Evolutionary conservation across 768 basidiomycete genomes (phyloP).

Genomic region (Mycena belliarum): DNA sequence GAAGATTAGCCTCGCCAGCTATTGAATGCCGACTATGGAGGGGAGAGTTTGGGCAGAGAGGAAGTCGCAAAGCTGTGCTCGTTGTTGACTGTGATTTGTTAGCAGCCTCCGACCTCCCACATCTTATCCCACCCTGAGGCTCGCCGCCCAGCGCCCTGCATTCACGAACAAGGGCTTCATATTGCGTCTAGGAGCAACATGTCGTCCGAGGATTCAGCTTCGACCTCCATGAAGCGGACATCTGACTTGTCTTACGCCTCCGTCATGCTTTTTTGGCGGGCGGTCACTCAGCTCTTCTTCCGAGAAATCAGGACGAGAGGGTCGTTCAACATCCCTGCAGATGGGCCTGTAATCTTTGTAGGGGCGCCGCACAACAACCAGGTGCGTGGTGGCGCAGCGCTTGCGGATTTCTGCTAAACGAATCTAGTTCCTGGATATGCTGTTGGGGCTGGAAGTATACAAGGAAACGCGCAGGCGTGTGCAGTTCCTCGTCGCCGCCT

Average conservation of each 20-base stretch:
- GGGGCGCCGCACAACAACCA: conserved; percentile 93
- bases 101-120: no score
- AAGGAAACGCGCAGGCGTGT: conserved; percentile 81
- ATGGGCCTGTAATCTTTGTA: conserved; percentile 91
- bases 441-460: conserved; percentile 83
- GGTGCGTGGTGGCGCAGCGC: conserved; percentile 38
- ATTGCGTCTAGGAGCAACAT: not conserved
- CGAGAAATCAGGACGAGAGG: conserved; percentile 92
- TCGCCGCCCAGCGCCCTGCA: no score
- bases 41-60: no score
- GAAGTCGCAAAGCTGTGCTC: no score
- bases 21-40: no score
- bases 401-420: conserved; percentile 6
- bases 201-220: not conserved
- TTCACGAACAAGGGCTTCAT: not conserved
- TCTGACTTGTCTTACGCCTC: conserved; percentile 56
- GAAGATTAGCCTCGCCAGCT: no score
- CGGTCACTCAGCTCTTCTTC: conserved; percentile 92
- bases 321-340: conserved; percentile 89
- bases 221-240: not conserved
- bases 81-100: no score
- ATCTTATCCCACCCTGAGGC: no score
- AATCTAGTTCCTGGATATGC: conserved; percentile 83
- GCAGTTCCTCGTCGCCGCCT: conserved; percentile 86
- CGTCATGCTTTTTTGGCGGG: conserved; percentile 82